Evolutionary conservation across 164 flowering plant species (phyloP), one percentile per base, ranked within the genome.

Genomic region (Piper longum): DNA sequence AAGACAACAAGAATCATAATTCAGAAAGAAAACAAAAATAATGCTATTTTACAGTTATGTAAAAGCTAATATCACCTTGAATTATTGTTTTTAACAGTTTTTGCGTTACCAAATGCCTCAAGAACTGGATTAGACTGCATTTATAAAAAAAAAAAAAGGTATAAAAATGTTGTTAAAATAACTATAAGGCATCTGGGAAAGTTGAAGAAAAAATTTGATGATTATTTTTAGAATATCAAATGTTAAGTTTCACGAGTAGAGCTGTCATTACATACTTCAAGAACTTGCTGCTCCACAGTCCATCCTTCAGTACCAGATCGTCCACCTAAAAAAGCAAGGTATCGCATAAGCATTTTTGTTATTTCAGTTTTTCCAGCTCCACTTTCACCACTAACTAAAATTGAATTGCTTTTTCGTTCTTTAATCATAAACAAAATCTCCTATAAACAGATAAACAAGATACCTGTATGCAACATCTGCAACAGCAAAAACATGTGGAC

Each of bases 361-460:
- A 90, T 88, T 69, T 87, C 97, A 42, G 97, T 90, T 76, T 90
- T 90, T 62, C 97, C 95, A 59, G 97, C 87, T 39, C 92, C 95
- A 74, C 97, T 87, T 79, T 89, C 96, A 26, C 96, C 96, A 67
- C 92, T 88, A 48, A 86, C 90, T 64, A 88, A 72, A 65, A 88
- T 83, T 43, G 87, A 84, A 68, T 84, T 87, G 73, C 83, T 82
- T 71, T 83, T 83, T 41, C 82, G 83, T 71, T 87, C 89, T 64
- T 84, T 82, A 42, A 80, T 77, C 96, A 43, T 6, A 16, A 43
- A 60, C 17, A 41, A 12, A 36, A 41, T 18, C 26, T 39, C 56
- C 19, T 7, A 43, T 11, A 18, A 48, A 61, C 19, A 59, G 18
- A 41, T 17, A 59, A 40, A 71, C 18, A 67, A 36, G 64, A 40